Evolutionary conservation across 345 rosid species (phyloP).

Genomic region (Kandelia obovata): DNA sequence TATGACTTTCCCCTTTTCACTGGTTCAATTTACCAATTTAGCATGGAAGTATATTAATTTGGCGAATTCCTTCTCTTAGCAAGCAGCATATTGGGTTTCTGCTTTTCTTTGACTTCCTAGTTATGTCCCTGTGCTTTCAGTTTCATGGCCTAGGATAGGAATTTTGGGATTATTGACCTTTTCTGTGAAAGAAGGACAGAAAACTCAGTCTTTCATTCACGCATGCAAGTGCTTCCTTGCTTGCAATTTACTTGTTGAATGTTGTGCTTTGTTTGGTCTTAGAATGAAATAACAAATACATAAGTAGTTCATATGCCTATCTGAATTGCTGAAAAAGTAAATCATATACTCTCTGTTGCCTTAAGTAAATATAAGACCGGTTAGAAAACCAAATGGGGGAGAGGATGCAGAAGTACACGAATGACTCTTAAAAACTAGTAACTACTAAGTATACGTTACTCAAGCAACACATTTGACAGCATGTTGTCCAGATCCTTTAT

Average conservation of each 20-base stretch:
- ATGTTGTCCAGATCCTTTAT: not conserved
- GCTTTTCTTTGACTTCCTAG: not conserved
- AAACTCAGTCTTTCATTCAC: too few relatives aligned
- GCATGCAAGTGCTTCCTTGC: not conserved
- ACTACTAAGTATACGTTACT: not conserved
- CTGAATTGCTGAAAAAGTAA: not conserved
- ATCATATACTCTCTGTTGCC: not conserved
- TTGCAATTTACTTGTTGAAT: not conserved
- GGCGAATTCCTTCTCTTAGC: too few relatives aligned
- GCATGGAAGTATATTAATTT: not conserved
- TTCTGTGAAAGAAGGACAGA: too few relatives aligned
- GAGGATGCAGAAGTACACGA: not conserved
- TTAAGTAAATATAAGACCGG: not conserved
- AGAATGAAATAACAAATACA: not conserved
- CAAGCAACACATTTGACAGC: not conserved
- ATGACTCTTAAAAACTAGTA: not conserved
- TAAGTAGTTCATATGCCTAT: not conserved
- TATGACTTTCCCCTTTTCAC: not conserved
- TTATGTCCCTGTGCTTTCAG: not conserved
- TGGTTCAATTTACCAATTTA: not conserved
- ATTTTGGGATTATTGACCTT: not conserved
- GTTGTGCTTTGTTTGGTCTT: not conserved
- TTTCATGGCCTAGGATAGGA: not conserved
- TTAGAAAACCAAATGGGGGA: not conserved
- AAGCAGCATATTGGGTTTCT: too few relatives aligned